phyloP scores from a whole-genome alignment of 73 alveolate species.

The Paraurostyla sp. region DNA sequence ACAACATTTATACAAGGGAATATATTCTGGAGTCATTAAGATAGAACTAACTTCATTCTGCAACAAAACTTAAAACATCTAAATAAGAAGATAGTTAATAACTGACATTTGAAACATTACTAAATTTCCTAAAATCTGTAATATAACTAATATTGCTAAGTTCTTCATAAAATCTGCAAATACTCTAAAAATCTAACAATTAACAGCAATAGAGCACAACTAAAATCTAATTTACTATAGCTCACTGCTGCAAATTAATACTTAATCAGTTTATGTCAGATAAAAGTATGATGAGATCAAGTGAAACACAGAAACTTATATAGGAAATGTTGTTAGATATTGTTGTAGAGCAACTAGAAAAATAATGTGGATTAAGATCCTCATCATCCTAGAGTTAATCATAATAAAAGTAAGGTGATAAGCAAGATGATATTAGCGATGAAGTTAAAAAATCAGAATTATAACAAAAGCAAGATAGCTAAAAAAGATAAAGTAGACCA shows the following conservation, averaged over 20 bases:
- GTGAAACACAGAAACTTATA: slow-evolving; percentile 50
- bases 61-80: background rate
- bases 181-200: background rate
- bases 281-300: slow-evolving; percentile 55
- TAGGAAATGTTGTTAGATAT: slow-evolving; percentile 66
- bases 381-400: background rate
- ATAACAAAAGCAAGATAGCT: background rate
- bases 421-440: no score
- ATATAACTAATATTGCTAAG: background rate
- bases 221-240: background rate
- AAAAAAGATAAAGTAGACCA: background rate
- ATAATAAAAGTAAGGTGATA: background rate
- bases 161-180: no score
- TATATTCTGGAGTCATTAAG: slow-evolving; percentile 52
- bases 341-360: slow-evolving; percentile 45
- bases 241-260: slow-evolving; percentile 44
- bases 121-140: slow-evolving; percentile 26
- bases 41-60: background rate
- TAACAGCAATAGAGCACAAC: background rate
- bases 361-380: slow-evolving; percentile 40
- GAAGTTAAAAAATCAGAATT: background rate
- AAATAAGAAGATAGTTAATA: background rate
- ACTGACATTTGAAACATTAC: background rate
- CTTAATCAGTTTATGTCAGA: slow-evolving; percentile 62
- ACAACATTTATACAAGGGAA: slow-evolving; percentile 49